A percentile compares a stretch with the other conserved stretches of the same genome.
These are phyloP conservation scores for Rhodamnia argentea DNA, from an alignment of 345 rosid genomes.

Conservation along the genomic window DNA sequence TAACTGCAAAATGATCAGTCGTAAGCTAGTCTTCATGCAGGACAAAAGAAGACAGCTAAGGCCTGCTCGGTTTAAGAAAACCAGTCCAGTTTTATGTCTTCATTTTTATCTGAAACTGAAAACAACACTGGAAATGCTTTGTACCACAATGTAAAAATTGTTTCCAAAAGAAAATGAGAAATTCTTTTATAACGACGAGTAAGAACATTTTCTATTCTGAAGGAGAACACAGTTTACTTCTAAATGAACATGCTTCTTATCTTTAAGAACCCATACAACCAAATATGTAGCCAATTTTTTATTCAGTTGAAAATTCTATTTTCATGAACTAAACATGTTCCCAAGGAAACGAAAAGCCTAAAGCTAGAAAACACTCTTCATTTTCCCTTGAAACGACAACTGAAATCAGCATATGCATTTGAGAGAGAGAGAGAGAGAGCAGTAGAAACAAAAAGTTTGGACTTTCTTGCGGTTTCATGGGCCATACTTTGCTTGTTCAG, in stretches of 20 bases:
- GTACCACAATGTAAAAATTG: background rate
- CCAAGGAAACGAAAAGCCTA: background rate
- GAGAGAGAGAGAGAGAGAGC: background rate
- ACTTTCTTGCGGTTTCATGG: background rate
- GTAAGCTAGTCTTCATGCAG: background rate
- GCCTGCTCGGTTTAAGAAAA: background rate
- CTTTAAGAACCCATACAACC: background rate
- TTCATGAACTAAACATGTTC: background rate
- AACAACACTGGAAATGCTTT: background rate
- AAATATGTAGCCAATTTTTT: background rate
- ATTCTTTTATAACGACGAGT: background rate
- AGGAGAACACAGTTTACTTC: background rate
- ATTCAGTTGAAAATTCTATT: background rate
- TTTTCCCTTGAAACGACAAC: background rate
- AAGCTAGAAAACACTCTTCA: background rate
- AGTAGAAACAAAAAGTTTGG: background rate
- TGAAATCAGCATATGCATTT: background rate
- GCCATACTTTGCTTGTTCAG: slow-evolving; percentile 81
- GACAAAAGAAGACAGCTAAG: background rate
- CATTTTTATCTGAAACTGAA: background rate
- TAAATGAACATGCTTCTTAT: background rate
- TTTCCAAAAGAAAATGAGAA: background rate
- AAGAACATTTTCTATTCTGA: background rate
- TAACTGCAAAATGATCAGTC: slow-evolving; percentile 40
- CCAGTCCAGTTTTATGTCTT: background rate